Evolutionary conservation across 371 early-diverging fungal species (phyloP).

Genomic region (Massospora cicadina): DNA sequence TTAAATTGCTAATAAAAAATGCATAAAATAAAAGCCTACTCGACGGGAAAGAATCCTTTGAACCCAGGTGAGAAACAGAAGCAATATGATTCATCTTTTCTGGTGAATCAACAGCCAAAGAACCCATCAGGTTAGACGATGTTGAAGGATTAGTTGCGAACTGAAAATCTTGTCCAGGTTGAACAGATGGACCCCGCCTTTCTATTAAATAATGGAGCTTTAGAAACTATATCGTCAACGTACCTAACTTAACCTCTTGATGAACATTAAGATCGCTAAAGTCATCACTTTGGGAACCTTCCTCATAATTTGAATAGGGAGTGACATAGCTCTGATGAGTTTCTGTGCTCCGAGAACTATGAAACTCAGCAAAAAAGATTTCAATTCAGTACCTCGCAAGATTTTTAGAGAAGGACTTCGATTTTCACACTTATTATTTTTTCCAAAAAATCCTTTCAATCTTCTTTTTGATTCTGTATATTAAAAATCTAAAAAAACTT

Average conservation of each 20-base stretch:
- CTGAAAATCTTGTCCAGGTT: background rate
- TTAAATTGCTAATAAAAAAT: no score
- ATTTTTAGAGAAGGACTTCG: background rate
- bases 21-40: no score
- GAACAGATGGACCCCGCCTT: background rate
- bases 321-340: background rate
- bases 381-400: background rate
- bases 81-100: conserved; percentile 1
- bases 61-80: background rate
- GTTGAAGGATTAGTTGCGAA: background rate
- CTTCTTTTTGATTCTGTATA: background rate
- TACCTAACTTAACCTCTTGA: conserved; percentile 3
- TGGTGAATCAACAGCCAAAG: background rate
- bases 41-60: background rate
- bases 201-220: background rate
- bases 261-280: background rate
- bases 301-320: background rate
- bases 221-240: background rate
- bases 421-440: background rate
- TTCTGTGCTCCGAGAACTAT: background rate
- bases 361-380: background rate
- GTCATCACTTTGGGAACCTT: background rate
- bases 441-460: background rate
- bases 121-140: background rate
- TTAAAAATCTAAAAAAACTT: background rate